These are phyloP conservation scores for Datura wrightii DNA, from an alignment of 257 asterid genomes.

Conservation along the genomic window DNA sequence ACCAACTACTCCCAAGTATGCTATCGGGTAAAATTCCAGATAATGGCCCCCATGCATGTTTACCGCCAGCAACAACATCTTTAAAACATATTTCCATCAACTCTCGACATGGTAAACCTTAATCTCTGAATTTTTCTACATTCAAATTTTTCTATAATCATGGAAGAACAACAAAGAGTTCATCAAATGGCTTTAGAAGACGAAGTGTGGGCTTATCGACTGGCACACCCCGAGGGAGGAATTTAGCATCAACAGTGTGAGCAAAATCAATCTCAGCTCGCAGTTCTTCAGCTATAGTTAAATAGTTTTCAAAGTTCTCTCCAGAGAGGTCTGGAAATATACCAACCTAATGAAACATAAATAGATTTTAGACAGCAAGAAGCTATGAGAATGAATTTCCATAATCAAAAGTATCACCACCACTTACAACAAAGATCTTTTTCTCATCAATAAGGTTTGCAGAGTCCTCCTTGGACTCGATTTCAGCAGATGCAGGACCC, in stretches of 20 bases:
- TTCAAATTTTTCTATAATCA: no score
- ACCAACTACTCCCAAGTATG: no score
- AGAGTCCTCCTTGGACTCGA: slow-evolving; percentile 66
- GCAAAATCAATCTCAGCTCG: slow-evolving; percentile 68
- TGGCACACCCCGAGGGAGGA: slow-evolving; percentile 67
- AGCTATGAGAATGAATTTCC: not conserved
- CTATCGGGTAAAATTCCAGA: no score
- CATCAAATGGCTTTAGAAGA: slow-evolving; percentile 83
- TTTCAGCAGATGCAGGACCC: slow-evolving; percentile 82
- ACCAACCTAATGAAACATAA: slow-evolving; percentile 57
- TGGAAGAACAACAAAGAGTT: slow-evolving; percentile 43
- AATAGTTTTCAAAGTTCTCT: slow-evolving; percentile 63
- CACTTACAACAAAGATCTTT: slow-evolving; percentile 60
- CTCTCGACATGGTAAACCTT: no score
- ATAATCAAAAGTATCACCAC: slow-evolving; percentile 32
- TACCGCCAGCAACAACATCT: no score
- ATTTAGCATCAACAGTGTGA: slow-evolving; percentile 79
- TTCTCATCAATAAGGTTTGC: slow-evolving; percentile 56
- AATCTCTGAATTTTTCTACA: no score
- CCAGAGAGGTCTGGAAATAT: slow-evolving; percentile 69
- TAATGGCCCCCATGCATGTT: no score
- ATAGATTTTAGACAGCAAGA: not conserved
- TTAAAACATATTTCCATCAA: no score
- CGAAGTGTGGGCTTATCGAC: slow-evolving; percentile 77
- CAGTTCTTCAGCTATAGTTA: slow-evolving; percentile 66